Evolutionary conservation across 208 protist species (phyloP).

Genomic region (Naegleria fowleri): DNA sequence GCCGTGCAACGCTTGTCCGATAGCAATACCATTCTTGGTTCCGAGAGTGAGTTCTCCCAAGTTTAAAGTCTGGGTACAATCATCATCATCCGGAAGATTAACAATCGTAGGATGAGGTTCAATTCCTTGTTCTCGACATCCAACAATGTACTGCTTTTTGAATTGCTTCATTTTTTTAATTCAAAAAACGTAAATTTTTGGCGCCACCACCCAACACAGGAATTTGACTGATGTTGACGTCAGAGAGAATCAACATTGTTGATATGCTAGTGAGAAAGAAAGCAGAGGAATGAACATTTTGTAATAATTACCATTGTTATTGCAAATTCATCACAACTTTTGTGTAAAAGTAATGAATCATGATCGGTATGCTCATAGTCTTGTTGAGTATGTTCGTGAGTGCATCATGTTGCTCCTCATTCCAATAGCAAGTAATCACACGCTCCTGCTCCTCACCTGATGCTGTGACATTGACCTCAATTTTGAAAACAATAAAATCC

Average conservation of each 20-base stretch:
- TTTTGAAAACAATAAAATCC: background rate
- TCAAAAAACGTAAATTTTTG: background rate
- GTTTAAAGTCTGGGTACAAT: background rate
- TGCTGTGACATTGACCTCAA: background rate
- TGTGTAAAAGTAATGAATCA: background rate
- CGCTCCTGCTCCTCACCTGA: background rate
- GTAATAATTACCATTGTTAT: no score
- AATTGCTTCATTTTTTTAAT: background rate
- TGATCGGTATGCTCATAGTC: background rate
- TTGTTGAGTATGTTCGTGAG: background rate
- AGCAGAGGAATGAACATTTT: no score
- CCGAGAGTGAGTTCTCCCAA: background rate
- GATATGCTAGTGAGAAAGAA: no score
- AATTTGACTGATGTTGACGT: no score
- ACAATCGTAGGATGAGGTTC: background rate
- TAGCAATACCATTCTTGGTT: constrained; percentile 19
- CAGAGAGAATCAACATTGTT: no score
- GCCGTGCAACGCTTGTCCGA: background rate
- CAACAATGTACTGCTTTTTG: background rate
- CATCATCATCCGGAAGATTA: background rate
- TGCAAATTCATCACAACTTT: background rate
- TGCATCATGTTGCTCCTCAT: background rate
- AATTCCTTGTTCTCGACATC: background rate
- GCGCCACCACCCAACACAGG: no score
- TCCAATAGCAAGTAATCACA: no score